These are phyloP conservation scores for Sistotremastrum niveocremeum DNA, from an alignment of 768 basidiomycete genomes.

Conservation along the genomic window DNA sequence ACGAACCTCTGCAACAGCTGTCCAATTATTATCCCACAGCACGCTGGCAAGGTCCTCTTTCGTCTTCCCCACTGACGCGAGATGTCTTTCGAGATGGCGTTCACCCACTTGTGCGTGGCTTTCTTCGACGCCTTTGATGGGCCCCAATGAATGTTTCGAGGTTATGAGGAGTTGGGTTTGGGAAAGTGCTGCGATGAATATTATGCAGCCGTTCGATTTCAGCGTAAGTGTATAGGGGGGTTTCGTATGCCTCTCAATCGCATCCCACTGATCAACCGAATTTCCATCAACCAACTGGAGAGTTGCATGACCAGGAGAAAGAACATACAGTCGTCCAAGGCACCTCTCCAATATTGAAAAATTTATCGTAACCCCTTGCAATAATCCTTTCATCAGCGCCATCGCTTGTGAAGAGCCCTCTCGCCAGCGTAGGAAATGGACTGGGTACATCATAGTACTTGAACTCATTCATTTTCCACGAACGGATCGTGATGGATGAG, in stretches of 20 bases:
- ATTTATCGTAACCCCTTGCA: constrained; percentile 92
- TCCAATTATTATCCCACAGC: constrained; percentile 77
- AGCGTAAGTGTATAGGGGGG: constrained; percentile 77
- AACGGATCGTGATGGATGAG: constrained; percentile 42
- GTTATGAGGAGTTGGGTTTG: constrained; percentile 65
- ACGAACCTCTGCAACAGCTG: constrained; percentile 81
- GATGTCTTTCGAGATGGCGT: constrained; percentile 64
- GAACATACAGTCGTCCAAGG: constrained; percentile 78
- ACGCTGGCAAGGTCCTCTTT: constrained; percentile 59
- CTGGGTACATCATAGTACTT: constrained; percentile 84
- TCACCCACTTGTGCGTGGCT: constrained; percentile 81
- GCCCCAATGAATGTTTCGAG: constrained; percentile 85
- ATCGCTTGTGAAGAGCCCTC: constrained; percentile 66
- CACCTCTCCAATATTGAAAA: constrained; percentile 95
- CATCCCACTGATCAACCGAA: constrained; percentile 45
- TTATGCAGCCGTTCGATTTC: constrained; percentile 95
- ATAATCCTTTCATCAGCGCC: constrained; percentile 40
- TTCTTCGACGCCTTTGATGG: constrained; percentile 22
- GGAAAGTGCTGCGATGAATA: constrained; percentile 82
- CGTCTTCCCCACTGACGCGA: constrained; percentile 44
- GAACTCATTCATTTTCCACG: constrained; percentile 98
- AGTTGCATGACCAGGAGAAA: neutral
- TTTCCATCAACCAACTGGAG: neutral
- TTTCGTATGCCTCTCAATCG: constrained; percentile 52
- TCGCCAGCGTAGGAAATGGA: constrained; percentile 89